These are phyloP conservation scores for Bipolaris oryzae DNA, from an alignment of 2,329 filamentous ascomycete genomes.

Conservation along the genomic window DNA sequence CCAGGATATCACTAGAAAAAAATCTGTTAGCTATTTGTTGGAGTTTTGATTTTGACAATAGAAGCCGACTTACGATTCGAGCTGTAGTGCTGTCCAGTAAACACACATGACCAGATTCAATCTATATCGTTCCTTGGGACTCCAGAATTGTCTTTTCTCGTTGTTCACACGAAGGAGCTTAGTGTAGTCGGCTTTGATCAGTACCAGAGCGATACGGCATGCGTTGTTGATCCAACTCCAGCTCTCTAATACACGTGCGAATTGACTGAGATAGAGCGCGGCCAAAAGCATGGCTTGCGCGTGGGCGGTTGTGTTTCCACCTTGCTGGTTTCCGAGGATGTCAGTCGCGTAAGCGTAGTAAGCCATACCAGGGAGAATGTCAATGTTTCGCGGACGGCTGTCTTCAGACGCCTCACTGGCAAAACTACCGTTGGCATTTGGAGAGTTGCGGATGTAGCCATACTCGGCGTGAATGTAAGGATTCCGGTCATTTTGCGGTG, in stretches of 20 bases:
- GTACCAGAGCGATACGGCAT: slow-evolving; percentile 67
- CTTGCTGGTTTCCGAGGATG: slow-evolving; percentile 81
- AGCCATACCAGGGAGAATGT: slow-evolving; percentile 84
- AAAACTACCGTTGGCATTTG: slow-evolving; percentile 47
- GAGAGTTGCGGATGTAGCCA: slow-evolving; percentile 42
- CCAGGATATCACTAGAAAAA: slow-evolving; percentile 78
- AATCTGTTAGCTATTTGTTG: slow-evolving; percentile 16
- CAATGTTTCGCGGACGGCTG: slow-evolving; percentile 66
- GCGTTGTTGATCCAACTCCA: slow-evolving; percentile 71
- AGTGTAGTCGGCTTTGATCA: slow-evolving; percentile 67
- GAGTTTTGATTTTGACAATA: not conserved
- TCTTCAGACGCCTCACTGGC: slow-evolving; percentile 35
- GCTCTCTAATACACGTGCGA: slow-evolving; percentile 86
- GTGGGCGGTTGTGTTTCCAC: slow-evolving; percentile 78
- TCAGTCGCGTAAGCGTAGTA: slow-evolving; percentile 88
- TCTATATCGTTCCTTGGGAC: slow-evolving; percentile 38
- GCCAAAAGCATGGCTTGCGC: slow-evolving; percentile 86
- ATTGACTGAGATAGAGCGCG: slow-evolving; percentile 85
- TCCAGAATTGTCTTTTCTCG: slow-evolving; percentile 19
- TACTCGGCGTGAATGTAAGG: slow-evolving; percentile 25
- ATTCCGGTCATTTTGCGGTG: slow-evolving; percentile 59
- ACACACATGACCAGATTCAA: slow-evolving; percentile 62
- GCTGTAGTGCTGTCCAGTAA: slow-evolving; percentile 92
- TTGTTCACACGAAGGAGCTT: slow-evolving; percentile 34
- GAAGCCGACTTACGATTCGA: slow-evolving; percentile 72